These are phyloP conservation scores for Truncatella angustata DNA, from an alignment of 2,329 filamentous ascomycete genomes.

Conservation along the genomic window DNA sequence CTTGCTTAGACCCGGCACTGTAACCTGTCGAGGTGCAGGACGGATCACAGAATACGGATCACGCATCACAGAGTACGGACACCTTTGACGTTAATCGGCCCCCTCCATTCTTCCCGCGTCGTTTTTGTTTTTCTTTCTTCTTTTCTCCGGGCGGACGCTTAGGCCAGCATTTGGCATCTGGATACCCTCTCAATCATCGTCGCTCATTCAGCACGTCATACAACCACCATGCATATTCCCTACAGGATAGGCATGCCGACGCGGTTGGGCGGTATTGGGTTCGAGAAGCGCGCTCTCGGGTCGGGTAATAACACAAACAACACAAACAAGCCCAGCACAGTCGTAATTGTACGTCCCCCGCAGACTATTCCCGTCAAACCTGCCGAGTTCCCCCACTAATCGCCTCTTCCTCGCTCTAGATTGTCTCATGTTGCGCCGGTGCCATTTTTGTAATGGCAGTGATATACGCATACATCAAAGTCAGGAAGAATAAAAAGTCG, in stretches of 20 bases:
- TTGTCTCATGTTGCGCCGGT: too few relatives aligned
- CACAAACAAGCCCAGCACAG: background rate
- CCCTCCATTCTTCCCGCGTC: too few relatives aligned
- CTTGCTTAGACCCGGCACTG: too few relatives aligned
- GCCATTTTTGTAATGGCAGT: too few relatives aligned
- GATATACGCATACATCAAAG: conserved; percentile 1
- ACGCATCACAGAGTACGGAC: too few relatives aligned
- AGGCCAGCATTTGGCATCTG: too few relatives aligned
- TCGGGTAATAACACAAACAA: background rate
- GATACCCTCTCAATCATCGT: background rate
- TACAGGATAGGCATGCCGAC: background rate
- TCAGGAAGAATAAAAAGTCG: conserved; percentile 4
- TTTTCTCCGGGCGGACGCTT: too few relatives aligned
- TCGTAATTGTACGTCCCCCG: background rate
- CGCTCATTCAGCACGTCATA: background rate
- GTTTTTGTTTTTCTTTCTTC: background rate
- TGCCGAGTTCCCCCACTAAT: conserved; percentile 16
- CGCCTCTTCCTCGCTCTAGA: conserved; percentile 9
- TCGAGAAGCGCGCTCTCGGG: background rate
- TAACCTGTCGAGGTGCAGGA: too few relatives aligned
- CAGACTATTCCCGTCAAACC: conserved; percentile 7
- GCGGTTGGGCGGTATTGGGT: background rate
- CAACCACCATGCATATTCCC: conserved; percentile 2
- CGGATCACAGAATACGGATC: too few relatives aligned
- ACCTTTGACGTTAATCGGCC: too few relatives aligned